These are phyloP conservation scores for Petunia axillaris DNA, from an alignment of 257 asterid genomes.

Conservation along the genomic window DNA sequence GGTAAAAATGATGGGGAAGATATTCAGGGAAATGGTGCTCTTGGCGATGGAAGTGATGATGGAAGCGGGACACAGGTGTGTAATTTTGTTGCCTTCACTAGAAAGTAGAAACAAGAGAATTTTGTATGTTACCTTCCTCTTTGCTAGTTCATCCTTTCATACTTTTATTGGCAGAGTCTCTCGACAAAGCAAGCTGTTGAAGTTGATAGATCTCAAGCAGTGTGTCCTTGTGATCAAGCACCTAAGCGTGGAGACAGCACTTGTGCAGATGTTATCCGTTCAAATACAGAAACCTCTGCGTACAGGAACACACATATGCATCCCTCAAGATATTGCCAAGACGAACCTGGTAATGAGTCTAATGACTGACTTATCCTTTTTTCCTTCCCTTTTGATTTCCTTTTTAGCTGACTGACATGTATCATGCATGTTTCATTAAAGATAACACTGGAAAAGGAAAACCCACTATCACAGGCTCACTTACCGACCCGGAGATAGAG, in stretches of 20 bases:
- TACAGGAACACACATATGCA: conserved; percentile 38
- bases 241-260: conserved; percentile 58
- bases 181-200: conserved; percentile 79
- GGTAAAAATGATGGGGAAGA: conserved; percentile 59
- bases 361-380: background rate
- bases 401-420: conserved; percentile 30
- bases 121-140: background rate
- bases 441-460: conserved; percentile 42
- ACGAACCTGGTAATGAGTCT: conserved; percentile 43
- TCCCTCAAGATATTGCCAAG: conserved; percentile 43
- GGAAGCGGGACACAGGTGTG: conserved; percentile 76
- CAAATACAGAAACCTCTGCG: conserved; percentile 52
- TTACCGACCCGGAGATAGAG: conserved; percentile 41
- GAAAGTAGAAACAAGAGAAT: background rate
- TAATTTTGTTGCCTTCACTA: background rate
- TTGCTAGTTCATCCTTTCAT: background rate
- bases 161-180: conserved; percentile 52
- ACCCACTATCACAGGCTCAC: conserved; percentile 34
- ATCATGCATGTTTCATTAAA: conserved; percentile 31
- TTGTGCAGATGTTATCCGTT: conserved; percentile 60
- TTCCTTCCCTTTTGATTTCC: conserved; percentile 24
- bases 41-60: conserved; percentile 70
- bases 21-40: conserved; percentile 52
- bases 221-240: conserved; percentile 54
- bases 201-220: conserved; percentile 59